phyloP scores from a whole-genome alignment of 148 eudicot species.

The Rhododendron kiyosumense region DNA sequence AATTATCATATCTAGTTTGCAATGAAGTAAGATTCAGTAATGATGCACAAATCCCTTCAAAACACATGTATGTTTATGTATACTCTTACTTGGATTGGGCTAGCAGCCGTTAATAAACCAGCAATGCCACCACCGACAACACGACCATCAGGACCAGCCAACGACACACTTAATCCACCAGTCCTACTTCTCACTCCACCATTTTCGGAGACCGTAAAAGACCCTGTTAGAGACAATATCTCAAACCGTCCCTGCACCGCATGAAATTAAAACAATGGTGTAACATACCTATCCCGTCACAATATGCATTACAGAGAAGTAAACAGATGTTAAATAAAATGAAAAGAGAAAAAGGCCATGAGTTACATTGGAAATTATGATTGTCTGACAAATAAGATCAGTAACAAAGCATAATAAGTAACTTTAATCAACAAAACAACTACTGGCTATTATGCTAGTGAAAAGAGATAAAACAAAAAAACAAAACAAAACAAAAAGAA shows the following conservation, averaged over 20 bases:
- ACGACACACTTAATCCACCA: constrained; percentile 74
- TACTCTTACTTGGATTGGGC: constrained; percentile 66
- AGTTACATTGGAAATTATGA: neutral
- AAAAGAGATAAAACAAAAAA: neutral
- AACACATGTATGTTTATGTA: neutral
- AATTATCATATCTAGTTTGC: neutral
- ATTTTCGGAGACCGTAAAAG: constrained; percentile 47
- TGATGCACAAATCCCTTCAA: neutral
- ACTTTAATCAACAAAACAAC: neutral
- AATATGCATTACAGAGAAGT: neutral
- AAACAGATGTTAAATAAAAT: neutral
- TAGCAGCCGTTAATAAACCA: constrained; percentile 68
- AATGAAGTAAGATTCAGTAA: neutral
- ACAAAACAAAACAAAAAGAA: too few relatives aligned
- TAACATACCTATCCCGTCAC: neutral
- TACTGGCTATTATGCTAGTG: neutral
- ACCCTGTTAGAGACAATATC: constrained; percentile 62
- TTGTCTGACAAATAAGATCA: neutral
- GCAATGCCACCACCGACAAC: constrained; percentile 87
- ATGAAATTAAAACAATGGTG: neutral
- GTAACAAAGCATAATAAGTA: neutral
- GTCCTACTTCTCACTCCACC: constrained; percentile 52
- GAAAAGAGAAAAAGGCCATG: neutral
- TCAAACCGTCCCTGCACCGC: constrained; percentile 74
- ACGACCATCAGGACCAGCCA: constrained; percentile 84